A percentile compares a stretch with the other conserved stretches of the same genome.
Evolutionary conservation across 305 asterid genomes (phyloP).

Genomic region (Solanum hybrid): DNA sequence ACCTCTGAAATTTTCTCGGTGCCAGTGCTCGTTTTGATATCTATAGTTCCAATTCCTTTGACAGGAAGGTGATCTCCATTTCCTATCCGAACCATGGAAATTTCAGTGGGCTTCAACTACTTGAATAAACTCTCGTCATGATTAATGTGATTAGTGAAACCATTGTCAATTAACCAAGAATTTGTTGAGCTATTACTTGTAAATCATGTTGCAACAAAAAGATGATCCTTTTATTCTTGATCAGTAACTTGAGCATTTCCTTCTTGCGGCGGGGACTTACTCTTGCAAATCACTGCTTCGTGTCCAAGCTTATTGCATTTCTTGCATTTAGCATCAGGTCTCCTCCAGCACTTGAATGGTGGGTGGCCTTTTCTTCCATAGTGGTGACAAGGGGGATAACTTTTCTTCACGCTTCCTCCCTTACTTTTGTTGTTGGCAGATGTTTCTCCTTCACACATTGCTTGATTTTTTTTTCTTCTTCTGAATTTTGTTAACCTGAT

Average conservation of each 20-base stretch:
- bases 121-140: not conserved
- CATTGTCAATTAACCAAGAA: not conserved
- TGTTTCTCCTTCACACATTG: not conserved
- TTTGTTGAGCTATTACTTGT: not conserved
- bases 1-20: not conserved
- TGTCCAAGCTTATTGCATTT: not conserved
- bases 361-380: not conserved
- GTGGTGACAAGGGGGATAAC: not conserved
- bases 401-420: not conserved
- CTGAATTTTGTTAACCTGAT: not conserved
- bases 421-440: not conserved
- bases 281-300: not conserved
- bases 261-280: not conserved
- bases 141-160: not conserved
- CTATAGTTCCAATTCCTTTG: not conserved
- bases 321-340: not conserved
- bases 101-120: not conserved
- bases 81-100: not conserved
- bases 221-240: not conserved
- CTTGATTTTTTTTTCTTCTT: not conserved
- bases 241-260: not conserved
- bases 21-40: not conserved
- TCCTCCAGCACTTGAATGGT: not conserved
- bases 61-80: not conserved
- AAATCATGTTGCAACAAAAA: too few species aligned